phyloP scores from a whole-genome alignment of 305 asterid species.

The Plantago coronopus region DNA sequence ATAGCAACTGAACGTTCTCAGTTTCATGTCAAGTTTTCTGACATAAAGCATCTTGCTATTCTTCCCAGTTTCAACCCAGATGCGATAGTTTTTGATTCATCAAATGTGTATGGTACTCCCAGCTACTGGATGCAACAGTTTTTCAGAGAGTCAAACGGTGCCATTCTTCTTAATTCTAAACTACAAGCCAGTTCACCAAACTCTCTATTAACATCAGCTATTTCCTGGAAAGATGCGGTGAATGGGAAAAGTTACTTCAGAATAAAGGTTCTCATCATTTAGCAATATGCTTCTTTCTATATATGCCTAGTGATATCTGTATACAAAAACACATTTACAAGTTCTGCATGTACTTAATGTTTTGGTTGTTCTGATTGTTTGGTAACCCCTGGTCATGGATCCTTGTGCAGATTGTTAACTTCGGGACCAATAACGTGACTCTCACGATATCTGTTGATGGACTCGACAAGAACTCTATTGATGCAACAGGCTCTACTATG shows the following conservation, averaged over 20 bases:
- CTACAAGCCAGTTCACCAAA: conserved; percentile 44
- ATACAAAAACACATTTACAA: no score
- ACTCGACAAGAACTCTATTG: conserved; percentile 37
- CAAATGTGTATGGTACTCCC: conserved; percentile 74
- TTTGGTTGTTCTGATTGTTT: not conserved
- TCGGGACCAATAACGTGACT: conserved; percentile 48
- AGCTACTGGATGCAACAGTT: conserved; percentile 94
- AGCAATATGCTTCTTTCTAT: not conserved
- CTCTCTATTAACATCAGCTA: conserved; percentile 62
- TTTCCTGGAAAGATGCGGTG: conserved; percentile 49
- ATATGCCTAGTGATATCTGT: not conserved
- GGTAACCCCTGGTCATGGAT: not conserved
- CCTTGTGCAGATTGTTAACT: conserved; percentile 56
- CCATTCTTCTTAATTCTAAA: conserved; percentile 59
- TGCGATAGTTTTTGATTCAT: conserved; percentile 88
- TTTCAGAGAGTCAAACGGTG: conserved; percentile 81
- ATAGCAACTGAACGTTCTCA: not conserved
- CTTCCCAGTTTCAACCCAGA: conserved; percentile 70
- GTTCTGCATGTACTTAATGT: not conserved
- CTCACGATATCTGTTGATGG: conserved; percentile 50
- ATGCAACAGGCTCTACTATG: conserved; percentile 42
- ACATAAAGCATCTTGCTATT: conserved; percentile 8
- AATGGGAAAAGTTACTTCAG: conserved; percentile 45
- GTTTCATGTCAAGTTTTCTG: conserved; percentile 1
- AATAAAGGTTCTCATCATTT: conserved; percentile 35